Percentiles rank a stretch among this genome's conserved stretches.
Conservation (phyloP, 106 monocot species). For the Phalaenopsis equestris region DNA sequence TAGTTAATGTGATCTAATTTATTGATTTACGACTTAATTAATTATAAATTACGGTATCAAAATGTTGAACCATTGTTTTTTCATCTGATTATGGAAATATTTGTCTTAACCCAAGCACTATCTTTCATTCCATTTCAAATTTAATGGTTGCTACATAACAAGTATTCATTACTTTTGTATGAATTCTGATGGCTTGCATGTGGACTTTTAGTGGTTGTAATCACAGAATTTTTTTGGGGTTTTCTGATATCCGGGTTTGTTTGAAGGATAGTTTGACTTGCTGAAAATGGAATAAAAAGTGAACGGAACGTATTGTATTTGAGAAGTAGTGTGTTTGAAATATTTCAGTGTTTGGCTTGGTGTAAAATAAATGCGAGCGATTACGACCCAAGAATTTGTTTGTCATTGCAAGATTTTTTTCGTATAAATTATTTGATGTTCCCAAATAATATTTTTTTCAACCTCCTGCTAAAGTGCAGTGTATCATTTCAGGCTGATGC, state of each 20-base stretch:
- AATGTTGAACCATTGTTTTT: background rate
- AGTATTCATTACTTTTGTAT: background rate
- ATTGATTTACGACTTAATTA: background rate
- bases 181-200: background rate
- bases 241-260: too few species aligned
- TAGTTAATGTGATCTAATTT: background rate
- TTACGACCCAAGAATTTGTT: background rate
- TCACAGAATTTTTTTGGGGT: too few species aligned
- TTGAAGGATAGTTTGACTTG: too few species aligned
- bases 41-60: background rate
- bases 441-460: background rate
- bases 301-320: too few species aligned
- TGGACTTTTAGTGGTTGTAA: background rate
- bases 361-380: too few species aligned
- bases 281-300: too few species aligned
- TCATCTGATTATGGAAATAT: background rate
- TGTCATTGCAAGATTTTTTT: background rate
- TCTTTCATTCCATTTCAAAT: background rate
- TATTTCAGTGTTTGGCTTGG: too few species aligned
- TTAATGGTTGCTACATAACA: background rate
- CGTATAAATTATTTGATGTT: background rate
- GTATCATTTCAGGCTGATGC: slow-evolving; percentile 69
- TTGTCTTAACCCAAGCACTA: background rate
- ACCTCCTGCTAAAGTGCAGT: background rate
- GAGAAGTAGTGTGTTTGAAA: too few species aligned